Base-by-base conservation (phyloP, 2,329 filamentous ascomycete species). In the Rutstroemia sydowiana region DNA sequence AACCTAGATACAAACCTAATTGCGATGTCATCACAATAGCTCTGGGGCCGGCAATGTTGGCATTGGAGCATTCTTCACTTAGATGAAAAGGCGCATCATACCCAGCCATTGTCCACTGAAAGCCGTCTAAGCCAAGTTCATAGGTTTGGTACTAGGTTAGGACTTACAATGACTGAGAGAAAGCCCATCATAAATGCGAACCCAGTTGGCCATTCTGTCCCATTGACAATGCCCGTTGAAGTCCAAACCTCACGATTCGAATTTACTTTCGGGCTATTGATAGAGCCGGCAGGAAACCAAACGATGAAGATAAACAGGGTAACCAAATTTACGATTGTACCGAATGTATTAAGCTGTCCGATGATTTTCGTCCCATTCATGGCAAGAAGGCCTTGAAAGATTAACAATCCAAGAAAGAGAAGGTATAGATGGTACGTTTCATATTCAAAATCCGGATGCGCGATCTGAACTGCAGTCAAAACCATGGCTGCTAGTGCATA, bases 71-170 rank as follows among this genome's bases (percentile, higher is more conserved):
- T 65, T 85, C 81, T 61, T 85, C 81, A 8, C 77, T 75, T 13
- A 84, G 64, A 65, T 85, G 81, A 62, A 84, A 84, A 0, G 81
- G 78, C 0, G 74, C 72, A 78, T 81, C 81, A 62, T 83, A 84
- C 20, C 80, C 79, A 3, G 72, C 70, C 71, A 80, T 80, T 23
- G 53, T 54, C 52, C 44, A 52, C 48, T 42, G 13, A 7, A 23
- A 14, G 6, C 4, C 5, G 13, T 34, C 32, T 5, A 34, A 34
- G 3, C 9, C 32, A n/a, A 13, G 14, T 34, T 5, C 32, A 4
- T 48, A 3, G 31, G 18, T 41, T 2, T 21, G 5, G 3, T 1
- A 10, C 10, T 6, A 16, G 5, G 7, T 4, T 7, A 5, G 4
- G 11, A 45, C 48, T 31, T 18, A 50, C 40, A 34, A 84, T 82